Evolutionary conservation across 192 early-diverging fungal genomes (phyloP), one percentile per base, ranked within the genome.

Genomic region (Paraglomus brasilianum): DNA sequence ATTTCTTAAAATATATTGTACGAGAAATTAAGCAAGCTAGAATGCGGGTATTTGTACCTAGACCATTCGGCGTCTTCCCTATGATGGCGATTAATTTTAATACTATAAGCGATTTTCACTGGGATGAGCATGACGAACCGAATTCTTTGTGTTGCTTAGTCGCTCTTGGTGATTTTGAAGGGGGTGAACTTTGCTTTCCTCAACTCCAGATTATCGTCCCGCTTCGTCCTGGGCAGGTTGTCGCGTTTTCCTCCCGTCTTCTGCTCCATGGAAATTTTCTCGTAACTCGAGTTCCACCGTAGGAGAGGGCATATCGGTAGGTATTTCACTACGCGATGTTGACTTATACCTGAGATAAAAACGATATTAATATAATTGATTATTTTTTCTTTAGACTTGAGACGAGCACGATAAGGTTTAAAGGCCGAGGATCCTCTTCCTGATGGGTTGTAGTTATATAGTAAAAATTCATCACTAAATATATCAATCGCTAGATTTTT

Each of bases 71-170:
- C 13, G 14, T 59, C 43, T 59, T 59, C 13, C 57, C 39, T 36
- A 63, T 63, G 44, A 63, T 63, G 1, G 42, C 61, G 22, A 63
- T 63, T 47, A 44, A 63, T 46, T 63, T 24, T 22, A 63, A 63
- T 63, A 63, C 44, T 19, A 46, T 63, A 9, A 63, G 45, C 30
- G 61, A 63, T 22, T 63, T 47, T 47, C 19, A 63, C 39, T 63
- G 43, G 61, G 19, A 63, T 46, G 21, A 44, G n/a, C 44, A 22
- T 47, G 61, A 63, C 21, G 61, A 46, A 14, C 8, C 10, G 15
- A 63, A 63, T 63, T 11, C 44, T 63, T 45, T 63, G 8, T 63
- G 61, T 63, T 47, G 42, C 47, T 38, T 63, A 9, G 44, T 62
- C 21, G 39, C 42, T 8, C 21, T 62, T 10, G 59, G 59, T 44